These are phyloP conservation scores for Endoconidiophora laricicola DNA, from an alignment of 2,329 filamentous ascomycete genomes.

Conservation along the genomic window DNA sequence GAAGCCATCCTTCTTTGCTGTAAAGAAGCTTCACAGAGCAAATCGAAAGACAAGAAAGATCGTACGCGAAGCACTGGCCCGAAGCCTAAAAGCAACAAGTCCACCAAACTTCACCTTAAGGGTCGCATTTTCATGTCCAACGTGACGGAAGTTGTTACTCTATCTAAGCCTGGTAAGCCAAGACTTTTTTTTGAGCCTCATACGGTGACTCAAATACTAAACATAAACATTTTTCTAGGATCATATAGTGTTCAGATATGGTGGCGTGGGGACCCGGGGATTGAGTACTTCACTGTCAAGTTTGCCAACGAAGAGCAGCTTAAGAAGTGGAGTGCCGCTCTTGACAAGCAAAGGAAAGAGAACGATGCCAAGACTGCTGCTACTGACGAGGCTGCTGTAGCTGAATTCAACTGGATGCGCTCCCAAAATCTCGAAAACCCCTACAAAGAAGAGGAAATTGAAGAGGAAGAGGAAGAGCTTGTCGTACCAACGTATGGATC, in stretches of 20 bases:
- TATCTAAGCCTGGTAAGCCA: slow-evolving; percentile 66
- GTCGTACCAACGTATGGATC: slow-evolving; percentile 6
- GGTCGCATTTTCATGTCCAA: slow-evolving; percentile 99
- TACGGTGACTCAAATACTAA: background rate
- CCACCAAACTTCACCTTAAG: slow-evolving; percentile 80
- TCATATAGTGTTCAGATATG: slow-evolving; percentile 94
- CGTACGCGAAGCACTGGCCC: slow-evolving; percentile 38
- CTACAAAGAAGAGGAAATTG: slow-evolving; percentile 51
- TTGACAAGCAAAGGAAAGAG: slow-evolving; percentile 59
- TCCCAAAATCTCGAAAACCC: slow-evolving; percentile 64
- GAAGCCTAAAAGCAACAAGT: slow-evolving; percentile 41
- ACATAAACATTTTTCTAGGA: slow-evolving; percentile 30
- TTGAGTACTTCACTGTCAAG: slow-evolving; percentile 91
- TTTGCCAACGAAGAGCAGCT: slow-evolving; percentile 84
- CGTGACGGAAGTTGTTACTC: slow-evolving; percentile 80
- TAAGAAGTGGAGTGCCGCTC: slow-evolving; percentile 75
- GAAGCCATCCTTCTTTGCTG: slow-evolving; percentile 90
- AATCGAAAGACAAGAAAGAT: slow-evolving; percentile 62
- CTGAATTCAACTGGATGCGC: slow-evolving; percentile 68
- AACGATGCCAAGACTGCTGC: slow-evolving; percentile 30
- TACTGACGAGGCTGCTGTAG: slow-evolving; percentile 35
- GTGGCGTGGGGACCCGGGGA: slow-evolving; percentile 92
- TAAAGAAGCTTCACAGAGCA: slow-evolving; percentile 81
- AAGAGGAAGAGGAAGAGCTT: slow-evolving; percentile 37
- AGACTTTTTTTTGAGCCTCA: background rate